Conservation (phyloP, 2,329 filamentous ascomycete species). For the Coniochaeta prunicola region DNA sequence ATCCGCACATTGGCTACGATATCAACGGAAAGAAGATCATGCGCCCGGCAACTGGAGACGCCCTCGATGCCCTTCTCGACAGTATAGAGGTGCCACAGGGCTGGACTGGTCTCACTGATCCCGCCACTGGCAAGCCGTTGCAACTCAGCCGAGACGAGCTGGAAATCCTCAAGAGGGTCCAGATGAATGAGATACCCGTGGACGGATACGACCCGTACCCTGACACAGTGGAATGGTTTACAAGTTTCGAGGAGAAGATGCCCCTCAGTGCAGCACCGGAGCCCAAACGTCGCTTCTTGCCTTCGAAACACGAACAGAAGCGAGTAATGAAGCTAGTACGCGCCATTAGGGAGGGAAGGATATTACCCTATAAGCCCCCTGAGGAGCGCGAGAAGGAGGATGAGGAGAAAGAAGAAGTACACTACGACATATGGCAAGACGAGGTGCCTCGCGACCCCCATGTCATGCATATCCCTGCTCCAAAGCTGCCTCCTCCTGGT, state of each 20-base stretch:
- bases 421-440: constrained; percentile 93
- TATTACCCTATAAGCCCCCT: constrained; percentile 79
- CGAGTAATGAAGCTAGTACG: constrained; percentile 95
- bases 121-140: constrained; percentile 85
- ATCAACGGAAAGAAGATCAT: constrained; percentile 98
- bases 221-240: constrained; percentile 90
- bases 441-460: constrained; percentile 77
- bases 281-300: constrained; percentile 89
- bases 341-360: constrained; percentile 89
- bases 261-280: constrained; percentile 90
- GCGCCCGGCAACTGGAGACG: constrained; percentile 88
- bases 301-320: constrained; percentile 95
- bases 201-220: constrained; percentile 92
- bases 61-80: constrained; percentile 85
- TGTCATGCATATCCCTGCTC: constrained; percentile 89
- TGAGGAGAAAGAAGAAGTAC: constrained; percentile 61
- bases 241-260: constrained; percentile 85
- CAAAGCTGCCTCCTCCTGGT: constrained; percentile 85
- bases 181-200: constrained; percentile 79
- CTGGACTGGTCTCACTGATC: constrained; percentile 94
- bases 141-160: constrained; percentile 83
- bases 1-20: constrained; percentile 96
- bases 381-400: constrained; percentile 61
- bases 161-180: constrained; percentile 79
- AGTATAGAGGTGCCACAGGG: constrained; percentile 96